Evolutionary conservation across 768 basidiomycete species (phyloP).

Genomic region (Neoboletus brunneissimus): DNA sequence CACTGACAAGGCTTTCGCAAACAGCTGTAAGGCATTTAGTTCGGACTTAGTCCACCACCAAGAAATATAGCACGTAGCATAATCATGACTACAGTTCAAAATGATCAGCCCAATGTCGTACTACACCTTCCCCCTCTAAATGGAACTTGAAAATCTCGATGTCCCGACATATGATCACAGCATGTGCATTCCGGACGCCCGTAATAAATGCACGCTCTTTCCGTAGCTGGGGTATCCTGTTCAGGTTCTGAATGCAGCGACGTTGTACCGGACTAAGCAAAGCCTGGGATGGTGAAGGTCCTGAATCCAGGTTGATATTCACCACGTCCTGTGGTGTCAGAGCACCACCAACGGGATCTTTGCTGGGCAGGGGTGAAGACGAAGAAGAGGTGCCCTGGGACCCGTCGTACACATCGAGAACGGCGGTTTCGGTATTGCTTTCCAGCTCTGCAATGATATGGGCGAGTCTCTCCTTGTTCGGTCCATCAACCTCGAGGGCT

Average conservation of each 20-base stretch:
- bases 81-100: constrained; percentile 42
- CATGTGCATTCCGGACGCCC: constrained; percentile 63
- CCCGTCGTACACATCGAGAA: constrained; percentile 58
- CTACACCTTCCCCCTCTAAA: constrained; percentile 57
- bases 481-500: constrained; percentile 55
- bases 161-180: constrained; percentile 68
- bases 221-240: constrained; percentile 62
- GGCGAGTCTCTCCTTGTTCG: constrained; percentile 49
- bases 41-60: not conserved
- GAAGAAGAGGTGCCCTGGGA: constrained; percentile 27
- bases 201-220: constrained; percentile 70
- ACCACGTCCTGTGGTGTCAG: not conserved
- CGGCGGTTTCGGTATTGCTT: constrained; percentile 54
- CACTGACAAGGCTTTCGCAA: too few relatives aligned
- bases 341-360: not conserved
- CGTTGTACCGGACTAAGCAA: constrained; percentile 56
- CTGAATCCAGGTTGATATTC: constrained; percentile 1
- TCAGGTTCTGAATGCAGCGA: constrained; percentile 56
- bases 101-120: constrained; percentile 69
- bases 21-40: too few relatives aligned
- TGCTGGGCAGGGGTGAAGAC: constrained; percentile 4
- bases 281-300: constrained; percentile 35
- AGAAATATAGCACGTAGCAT: not conserved
- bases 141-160: constrained; percentile 57
- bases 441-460: constrained; percentile 60